Evolutionary conservation across 768 basidiomycete species (phyloP), one percentile per base, ranked within the genome.

Genomic region (Suillus variegatus): DNA sequence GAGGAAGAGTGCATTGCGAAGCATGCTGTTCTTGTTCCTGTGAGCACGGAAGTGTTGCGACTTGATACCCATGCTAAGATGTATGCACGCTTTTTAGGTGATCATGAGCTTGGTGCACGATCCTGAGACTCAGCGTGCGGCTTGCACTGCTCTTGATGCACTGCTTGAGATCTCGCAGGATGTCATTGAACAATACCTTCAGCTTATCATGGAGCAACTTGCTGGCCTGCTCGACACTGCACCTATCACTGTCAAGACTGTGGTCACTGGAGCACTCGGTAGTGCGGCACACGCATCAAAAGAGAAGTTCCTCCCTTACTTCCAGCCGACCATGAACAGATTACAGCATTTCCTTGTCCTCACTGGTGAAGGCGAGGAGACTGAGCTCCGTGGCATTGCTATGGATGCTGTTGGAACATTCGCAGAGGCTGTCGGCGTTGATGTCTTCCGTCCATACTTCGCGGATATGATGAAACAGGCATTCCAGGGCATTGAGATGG

Each of bases 381-480:
- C 85, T 52, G 96, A 98, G 71, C 86, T 99, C 46, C 93, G 97
- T 64, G 97, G 97, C 44, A 96, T 98, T 73, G 91, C 97, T 13
- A 97, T 97, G 88, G 97, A 99, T 78, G 94, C 97, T n/a, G 90
- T 98, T 66, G 97, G 97, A 61, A 98, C 97, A 0, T 94, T 99
- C 71, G 94, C 97, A 16, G 97, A 99, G 79, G 95, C 97, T 9
- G 94, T 99, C 66, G 97, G 97, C 68, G 87, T 89, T 74, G 96
- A 99, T 16, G 82, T 88, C 36, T 99, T 99, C 90, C 84, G 93
- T 41, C 96, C 95, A 20, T 99, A 91, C 86, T 97, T 97, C 83
- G 84, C 89, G n/a, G 89, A 94, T 64, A 88, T 97, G 85, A 99
- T 99, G 97, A 88, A 88, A 75, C 90, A 93, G 69, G 95, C 96